These are phyloP conservation scores for Lachnellula occidentalis DNA, from an alignment of 2,329 filamentous ascomycete species.

Conservation along the genomic window DNA sequence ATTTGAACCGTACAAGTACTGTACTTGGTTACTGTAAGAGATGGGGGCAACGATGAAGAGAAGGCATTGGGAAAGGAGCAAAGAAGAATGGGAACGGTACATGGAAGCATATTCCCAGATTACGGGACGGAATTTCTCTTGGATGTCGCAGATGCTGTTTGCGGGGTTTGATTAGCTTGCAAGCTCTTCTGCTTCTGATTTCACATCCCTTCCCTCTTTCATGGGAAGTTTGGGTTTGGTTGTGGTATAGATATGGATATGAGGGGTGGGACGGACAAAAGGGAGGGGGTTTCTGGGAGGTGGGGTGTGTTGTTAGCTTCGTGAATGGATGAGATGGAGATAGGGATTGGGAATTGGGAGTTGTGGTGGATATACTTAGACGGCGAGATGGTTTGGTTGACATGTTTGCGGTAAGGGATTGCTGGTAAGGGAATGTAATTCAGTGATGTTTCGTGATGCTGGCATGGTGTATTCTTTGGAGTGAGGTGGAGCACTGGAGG, in stretches of 20 bases:
- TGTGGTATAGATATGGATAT: not conserved
- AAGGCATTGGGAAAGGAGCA: not conserved
- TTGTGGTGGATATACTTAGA: constrained; percentile 9
- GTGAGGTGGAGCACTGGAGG: not conserved
- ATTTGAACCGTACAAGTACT: no score
- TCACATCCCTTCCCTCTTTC: not conserved
- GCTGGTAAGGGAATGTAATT: not conserved
- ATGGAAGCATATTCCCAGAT: constrained; percentile 84
- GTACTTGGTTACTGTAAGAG: no score
- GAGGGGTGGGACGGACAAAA: constrained; percentile 19
- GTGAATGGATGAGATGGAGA: not conserved
- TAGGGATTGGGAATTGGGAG: not conserved
- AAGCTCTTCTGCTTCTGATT: not conserved
- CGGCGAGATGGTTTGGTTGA: constrained; percentile 12
- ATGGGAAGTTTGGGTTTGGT: not conserved
- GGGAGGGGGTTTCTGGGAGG: constrained; percentile 14
- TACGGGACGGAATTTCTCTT: constrained; percentile 81
- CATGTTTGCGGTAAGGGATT: not conserved
- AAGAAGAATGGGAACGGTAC: constrained; percentile 37
- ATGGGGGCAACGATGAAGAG: not conserved
- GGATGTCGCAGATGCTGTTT: constrained; percentile 81
- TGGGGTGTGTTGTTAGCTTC: constrained; percentile 2
- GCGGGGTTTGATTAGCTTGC: not conserved
- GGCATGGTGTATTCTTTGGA: not conserved
- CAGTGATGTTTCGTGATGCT: not conserved